A percentile compares a stretch with the other conserved stretches of the same genome.
These are phyloP conservation scores for Eucalyptus fibrosa DNA, from an alignment of 345 rosid species.

Conservation along the genomic window DNA sequence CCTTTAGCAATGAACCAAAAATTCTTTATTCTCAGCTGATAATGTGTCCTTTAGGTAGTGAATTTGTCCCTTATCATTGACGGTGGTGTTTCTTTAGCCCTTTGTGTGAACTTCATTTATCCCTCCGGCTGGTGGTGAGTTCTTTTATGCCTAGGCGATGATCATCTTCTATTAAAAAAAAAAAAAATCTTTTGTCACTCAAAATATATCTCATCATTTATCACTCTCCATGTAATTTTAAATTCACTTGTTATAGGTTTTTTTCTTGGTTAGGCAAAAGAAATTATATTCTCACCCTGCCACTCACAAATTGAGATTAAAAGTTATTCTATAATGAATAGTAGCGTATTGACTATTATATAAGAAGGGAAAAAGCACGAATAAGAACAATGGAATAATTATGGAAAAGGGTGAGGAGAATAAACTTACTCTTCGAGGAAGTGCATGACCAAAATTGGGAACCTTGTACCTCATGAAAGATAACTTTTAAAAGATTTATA, in stretches of 20 bases:
- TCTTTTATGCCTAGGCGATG: neutral
- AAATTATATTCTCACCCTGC: neutral
- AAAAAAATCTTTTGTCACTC: no score
- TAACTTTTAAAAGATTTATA: neutral
- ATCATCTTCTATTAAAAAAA: neutral
- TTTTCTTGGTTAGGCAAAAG: neutral
- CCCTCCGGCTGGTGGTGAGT: neutral
- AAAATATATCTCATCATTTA: neutral
- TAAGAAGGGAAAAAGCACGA: neutral
- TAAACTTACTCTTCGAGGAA: neutral
- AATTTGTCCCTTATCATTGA: neutral
- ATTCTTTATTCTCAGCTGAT: fast-evolving
- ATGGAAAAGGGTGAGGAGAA: neutral
- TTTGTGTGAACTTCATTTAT: neutral
- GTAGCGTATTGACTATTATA: neutral
- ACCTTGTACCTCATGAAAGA: neutral
- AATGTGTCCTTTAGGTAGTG: neutral
- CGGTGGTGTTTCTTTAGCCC: neutral
- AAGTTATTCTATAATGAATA: neutral
- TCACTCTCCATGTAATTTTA: neutral
- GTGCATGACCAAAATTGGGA: neutral
- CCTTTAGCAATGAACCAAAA: neutral
- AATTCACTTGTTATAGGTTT: neutral
- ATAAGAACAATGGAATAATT: neutral
- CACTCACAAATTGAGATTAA: neutral